phyloP scores from a whole-genome alignment of 2,329 filamentous ascomycete species.

The Phaeoacremonium minimum region DNA sequence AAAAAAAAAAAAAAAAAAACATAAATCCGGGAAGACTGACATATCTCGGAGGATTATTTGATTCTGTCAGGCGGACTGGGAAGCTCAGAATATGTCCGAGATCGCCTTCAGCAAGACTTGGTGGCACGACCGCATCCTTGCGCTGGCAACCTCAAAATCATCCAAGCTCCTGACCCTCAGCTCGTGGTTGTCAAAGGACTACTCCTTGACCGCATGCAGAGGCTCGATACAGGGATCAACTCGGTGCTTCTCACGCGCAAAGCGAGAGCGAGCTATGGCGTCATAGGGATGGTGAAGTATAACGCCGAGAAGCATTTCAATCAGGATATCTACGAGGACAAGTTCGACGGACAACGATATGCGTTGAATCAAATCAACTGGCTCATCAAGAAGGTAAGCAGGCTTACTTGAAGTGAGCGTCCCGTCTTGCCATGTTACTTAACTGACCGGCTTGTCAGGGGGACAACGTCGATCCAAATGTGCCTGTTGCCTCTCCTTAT shows the following conservation, averaged over 20 bases:
- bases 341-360: slow-evolving; percentile 27
- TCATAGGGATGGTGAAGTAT: slow-evolving; percentile 31
- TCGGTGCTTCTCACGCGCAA: slow-evolving; percentile 37
- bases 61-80: slow-evolving; percentile 41
- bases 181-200: slow-evolving; percentile 51
- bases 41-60: slow-evolving; percentile 27
- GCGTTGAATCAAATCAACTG: slow-evolving; percentile 36
- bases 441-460: slow-evolving; percentile 21
- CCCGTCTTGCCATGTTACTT: neutral
- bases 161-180: slow-evolving; percentile 45
- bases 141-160: slow-evolving; percentile 27
- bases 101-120: slow-evolving; percentile 32
- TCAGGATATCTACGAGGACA: slow-evolving; percentile 27
- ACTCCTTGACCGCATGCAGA: slow-evolving; percentile 45
- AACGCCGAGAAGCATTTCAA: slow-evolving; percentile 27
- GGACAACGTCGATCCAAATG: slow-evolving; percentile 30
- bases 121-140: slow-evolving; percentile 25
- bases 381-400: slow-evolving; percentile 31
- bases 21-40: too few relatives aligned
- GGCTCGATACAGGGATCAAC: slow-evolving; percentile 30
- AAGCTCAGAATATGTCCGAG: slow-evolving; percentile 40
- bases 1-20: too few relatives aligned
- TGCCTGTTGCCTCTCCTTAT: slow-evolving; percentile 27
- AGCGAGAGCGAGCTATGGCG: slow-evolving; percentile 37
- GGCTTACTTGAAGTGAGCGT: neutral